Percentiles rank a stretch among this genome's conserved stretches.
Conservation (phyloP, 306 rosid genomes). For the Gillenia trifoliata region DNA sequence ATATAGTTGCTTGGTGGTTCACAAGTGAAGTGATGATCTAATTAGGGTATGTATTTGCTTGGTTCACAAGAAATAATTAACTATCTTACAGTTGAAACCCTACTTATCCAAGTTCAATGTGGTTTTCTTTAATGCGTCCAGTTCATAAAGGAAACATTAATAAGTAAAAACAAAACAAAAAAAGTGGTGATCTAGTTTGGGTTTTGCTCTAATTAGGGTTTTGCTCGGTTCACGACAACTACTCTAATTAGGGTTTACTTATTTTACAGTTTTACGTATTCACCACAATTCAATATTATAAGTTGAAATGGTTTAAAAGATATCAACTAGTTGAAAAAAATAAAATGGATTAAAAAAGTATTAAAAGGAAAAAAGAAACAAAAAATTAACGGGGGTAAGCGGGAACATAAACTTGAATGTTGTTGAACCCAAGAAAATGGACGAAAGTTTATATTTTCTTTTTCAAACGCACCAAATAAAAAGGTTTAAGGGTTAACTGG, state of each 20-base stretch:
- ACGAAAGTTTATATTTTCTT: background rate
- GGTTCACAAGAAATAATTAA: background rate
- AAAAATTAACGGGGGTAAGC: background rate
- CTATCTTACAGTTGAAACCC: background rate
- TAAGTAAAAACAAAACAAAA: background rate
- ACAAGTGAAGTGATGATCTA: background rate
- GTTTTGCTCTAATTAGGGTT: background rate
- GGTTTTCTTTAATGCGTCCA: no score
- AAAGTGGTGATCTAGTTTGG: no score
- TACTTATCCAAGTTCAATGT: background rate
- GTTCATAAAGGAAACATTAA: background rate
- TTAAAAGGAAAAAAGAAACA: background rate
- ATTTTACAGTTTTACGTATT: background rate
- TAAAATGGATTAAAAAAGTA: background rate
- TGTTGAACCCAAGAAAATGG: conserved; percentile 2
- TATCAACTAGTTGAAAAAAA: background rate
- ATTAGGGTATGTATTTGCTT: background rate
- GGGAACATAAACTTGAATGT: conserved; percentile 25
- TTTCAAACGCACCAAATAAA: background rate
- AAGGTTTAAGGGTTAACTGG: background rate
- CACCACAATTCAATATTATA: background rate
- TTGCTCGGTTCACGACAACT: background rate
- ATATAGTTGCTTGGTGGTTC: no score
- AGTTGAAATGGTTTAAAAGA: background rate
- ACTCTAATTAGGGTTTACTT: no score